Evolutionary conservation across 176 grass and related monocot genomes (phyloP).

Genomic region (Sorghum bicolor): Sorghum_bicolor_NCBIv3 NC_012875.2:6594501-6595000

Average conservation of each 20-base stretch:
- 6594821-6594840: background rate
- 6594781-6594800: background rate
- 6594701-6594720: background rate
- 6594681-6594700: background rate
- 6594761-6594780: background rate
- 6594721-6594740: background rate
- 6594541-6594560: background rate
- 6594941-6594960: background rate
- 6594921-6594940: background rate
- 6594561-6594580: background rate
- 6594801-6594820: background rate
- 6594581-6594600: slow-evolving; percentile 23
- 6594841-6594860: background rate
- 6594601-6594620: slow-evolving; percentile 16
- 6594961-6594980: background rate
- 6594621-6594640: background rate
- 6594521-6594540: background rate
- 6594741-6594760: background rate
- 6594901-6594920: background rate
- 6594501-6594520: background rate
- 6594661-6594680: background rate
- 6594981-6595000: background rate
- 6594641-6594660: background rate
- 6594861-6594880: background rate
- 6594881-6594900: background rate